A percentile compares a stretch with the other conserved stretches of the same genome.
These are phyloP conservation scores for Azolla pinnata DNA, from an alignment of 75 land plant species.

Conservation along the genomic window DNA sequence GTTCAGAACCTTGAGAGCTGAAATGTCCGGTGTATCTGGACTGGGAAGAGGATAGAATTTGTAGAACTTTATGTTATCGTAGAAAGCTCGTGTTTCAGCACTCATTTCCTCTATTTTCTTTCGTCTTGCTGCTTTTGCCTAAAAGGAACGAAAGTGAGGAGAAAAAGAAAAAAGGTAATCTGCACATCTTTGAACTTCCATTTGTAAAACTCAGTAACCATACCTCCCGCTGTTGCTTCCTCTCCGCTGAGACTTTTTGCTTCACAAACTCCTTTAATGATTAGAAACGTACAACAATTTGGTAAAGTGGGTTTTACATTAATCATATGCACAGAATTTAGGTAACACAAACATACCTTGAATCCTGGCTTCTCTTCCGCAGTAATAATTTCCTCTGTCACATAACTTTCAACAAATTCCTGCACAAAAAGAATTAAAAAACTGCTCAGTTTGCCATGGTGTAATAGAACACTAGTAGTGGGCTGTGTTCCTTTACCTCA, in stretches of 20 bases:
- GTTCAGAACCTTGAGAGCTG: conserved; percentile 63
- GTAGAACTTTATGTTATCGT: conserved; percentile 71
- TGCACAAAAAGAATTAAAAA: too few species aligned
- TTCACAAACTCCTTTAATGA: conserved; percentile 60
- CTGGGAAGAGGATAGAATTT: conserved; percentile 83
- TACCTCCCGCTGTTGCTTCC: conserved; percentile 66
- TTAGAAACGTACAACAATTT: too few species aligned
- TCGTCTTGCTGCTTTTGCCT: conserved; percentile 78
- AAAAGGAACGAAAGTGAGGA: too few species aligned
- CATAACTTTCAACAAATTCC: too few species aligned
- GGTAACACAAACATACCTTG: too few species aligned
- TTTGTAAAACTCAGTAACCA: background rate
- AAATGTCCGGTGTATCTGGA: conserved; percentile 69
- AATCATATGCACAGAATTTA: too few species aligned
- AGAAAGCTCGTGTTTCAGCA: conserved; percentile 49
- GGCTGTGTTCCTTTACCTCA: too few species aligned
- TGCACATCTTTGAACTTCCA: too few species aligned
- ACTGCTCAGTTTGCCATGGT: too few species aligned
- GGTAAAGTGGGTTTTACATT: too few species aligned
- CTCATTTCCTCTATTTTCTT: conserved; percentile 85
- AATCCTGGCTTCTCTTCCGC: conserved; percentile 68
- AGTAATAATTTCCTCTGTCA: conserved; percentile 60
- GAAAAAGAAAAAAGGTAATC: too few species aligned
- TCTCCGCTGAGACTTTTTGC: conserved; percentile 49
- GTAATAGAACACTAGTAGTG: too few species aligned